A percentile compares a stretch with the other conserved stretches of the same genome.
phyloP scores from a whole-genome alignment of 2,329 filamentous ascomycete species.

The Penicillium freii region DNA sequence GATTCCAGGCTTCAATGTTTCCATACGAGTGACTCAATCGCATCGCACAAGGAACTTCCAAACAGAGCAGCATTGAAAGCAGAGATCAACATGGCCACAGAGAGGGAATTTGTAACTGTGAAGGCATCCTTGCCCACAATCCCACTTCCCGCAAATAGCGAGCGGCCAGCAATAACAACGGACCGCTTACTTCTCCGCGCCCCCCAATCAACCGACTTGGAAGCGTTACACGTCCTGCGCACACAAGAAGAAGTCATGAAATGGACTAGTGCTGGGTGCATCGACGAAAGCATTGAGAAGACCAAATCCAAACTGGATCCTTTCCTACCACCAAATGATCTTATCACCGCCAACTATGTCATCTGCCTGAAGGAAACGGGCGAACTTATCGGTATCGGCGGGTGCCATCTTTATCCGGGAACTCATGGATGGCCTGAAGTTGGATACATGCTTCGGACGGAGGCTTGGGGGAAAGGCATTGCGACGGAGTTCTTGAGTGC shows the following conservation, averaged over 20 bases:
- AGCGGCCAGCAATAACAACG: slow-evolving; percentile 10
- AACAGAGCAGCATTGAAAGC: neutral
- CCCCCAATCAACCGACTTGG: slow-evolving; percentile 9
- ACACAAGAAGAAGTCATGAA: slow-evolving; percentile 16
- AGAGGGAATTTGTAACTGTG: slow-evolving; percentile 3
- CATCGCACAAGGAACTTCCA: neutral
- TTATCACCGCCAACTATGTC: slow-evolving; percentile 9
- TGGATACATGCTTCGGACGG: slow-evolving; percentile 12
- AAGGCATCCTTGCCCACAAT: slow-evolving; percentile 10
- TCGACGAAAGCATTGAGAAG: slow-evolving; percentile 10
- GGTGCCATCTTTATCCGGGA: slow-evolving; percentile 13
- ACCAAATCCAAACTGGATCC: slow-evolving; percentile 10
- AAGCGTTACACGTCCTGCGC: slow-evolving; percentile 10
- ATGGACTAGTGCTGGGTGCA: slow-evolving; percentile 9
- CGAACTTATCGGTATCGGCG: slow-evolving; percentile 13
- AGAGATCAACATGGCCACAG: neutral
- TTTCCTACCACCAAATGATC: slow-evolving; percentile 14
- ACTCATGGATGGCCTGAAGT: slow-evolving; percentile 14
- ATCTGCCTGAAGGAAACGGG: slow-evolving; percentile 16
- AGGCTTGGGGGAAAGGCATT: slow-evolving; percentile 14
- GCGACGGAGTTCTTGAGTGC: slow-evolving; percentile 13
- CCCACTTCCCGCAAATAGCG: slow-evolving; percentile 10
- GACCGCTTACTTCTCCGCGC: slow-evolving; percentile 10
- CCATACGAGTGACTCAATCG: neutral
- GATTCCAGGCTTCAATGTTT: neutral